Conservation (phyloP, 2,329 filamentous ascomycete genomes). For the Penicillium aurantiogriseum region DNA sequence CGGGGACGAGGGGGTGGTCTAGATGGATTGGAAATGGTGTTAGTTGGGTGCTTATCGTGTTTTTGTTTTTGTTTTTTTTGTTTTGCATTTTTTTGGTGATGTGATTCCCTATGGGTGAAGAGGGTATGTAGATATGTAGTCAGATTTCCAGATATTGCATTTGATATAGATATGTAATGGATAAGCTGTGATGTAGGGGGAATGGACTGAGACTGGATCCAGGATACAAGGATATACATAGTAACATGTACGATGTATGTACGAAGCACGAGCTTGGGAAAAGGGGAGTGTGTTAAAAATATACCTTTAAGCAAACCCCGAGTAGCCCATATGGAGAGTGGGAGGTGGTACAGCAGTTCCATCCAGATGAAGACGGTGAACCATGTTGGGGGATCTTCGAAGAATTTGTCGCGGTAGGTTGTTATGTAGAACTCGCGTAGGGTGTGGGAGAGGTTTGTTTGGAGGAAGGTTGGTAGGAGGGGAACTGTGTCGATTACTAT, state of each 20-base stretch:
- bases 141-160: background rate
- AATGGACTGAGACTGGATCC: background rate
- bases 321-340: constrained; percentile 60
- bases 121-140: background rate
- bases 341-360: constrained; percentile 61
- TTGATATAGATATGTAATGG: background rate
- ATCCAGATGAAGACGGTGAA: constrained; percentile 58
- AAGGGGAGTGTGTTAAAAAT: constrained; percentile 9
- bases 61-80: background rate
- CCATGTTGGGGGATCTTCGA: constrained; percentile 58
- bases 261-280: background rate
- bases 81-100: background rate
- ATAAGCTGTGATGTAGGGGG: background rate
- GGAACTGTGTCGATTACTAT: constrained; percentile 60
- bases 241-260: background rate
- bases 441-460: constrained; percentile 49
- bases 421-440: constrained; percentile 59
- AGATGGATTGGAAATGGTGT: constrained; percentile 1
- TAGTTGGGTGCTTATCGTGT: background rate
- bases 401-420: constrained; percentile 64
- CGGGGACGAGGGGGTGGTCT: constrained; percentile 58
- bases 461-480: constrained; percentile 56
- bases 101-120: background rate
- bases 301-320: constrained; percentile 53
- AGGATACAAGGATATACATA: background rate